phyloP scores from a whole-genome alignment of 306 rosid species.

The Gynostemma pentaphyllum region DNA sequence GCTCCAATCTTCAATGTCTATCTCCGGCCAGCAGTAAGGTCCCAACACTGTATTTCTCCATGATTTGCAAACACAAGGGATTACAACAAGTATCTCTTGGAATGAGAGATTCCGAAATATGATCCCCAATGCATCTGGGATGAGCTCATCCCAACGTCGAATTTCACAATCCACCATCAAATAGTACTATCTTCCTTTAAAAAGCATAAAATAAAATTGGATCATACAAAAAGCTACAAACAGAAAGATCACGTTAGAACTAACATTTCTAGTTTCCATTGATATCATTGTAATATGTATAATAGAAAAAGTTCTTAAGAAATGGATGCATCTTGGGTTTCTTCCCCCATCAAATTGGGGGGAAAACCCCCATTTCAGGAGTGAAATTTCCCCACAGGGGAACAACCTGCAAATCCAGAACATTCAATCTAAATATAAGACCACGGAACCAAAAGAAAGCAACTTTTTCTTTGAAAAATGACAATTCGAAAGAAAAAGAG shows the following conservation, averaged over 20 bases:
- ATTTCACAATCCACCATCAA: slow-evolving; percentile 43
- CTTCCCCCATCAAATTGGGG: not conserved
- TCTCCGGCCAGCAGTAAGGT: slow-evolving; percentile 96
- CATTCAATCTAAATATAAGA: not conserved
- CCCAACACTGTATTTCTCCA: slow-evolving; percentile 69
- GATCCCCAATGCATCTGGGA: slow-evolving; percentile 79
- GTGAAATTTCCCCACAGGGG: not conserved
- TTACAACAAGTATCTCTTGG: slow-evolving; percentile 57
- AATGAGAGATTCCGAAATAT: slow-evolving; percentile 71
- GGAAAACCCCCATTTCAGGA: not conserved
- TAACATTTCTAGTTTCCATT: not conserved
- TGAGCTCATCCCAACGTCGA: slow-evolving; percentile 78
- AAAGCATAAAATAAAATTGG: not conserved
- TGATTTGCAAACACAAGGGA: slow-evolving; percentile 84
- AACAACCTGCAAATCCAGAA: not conserved
- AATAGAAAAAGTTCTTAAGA: not conserved
- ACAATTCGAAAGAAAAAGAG: not conserved
- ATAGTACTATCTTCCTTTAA: not conserved
- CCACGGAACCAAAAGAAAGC: not conserved
- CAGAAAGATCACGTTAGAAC: not conserved
- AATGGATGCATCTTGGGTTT: not conserved
- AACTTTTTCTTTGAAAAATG: not conserved
- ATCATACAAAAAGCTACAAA: not conserved
- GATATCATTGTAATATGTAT: not conserved
- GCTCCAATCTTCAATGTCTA: slow-evolving; percentile 82